Evolutionary conservation across 352 stramenopile species (phyloP).

Genomic region (Phytophthora citricola): DNA sequence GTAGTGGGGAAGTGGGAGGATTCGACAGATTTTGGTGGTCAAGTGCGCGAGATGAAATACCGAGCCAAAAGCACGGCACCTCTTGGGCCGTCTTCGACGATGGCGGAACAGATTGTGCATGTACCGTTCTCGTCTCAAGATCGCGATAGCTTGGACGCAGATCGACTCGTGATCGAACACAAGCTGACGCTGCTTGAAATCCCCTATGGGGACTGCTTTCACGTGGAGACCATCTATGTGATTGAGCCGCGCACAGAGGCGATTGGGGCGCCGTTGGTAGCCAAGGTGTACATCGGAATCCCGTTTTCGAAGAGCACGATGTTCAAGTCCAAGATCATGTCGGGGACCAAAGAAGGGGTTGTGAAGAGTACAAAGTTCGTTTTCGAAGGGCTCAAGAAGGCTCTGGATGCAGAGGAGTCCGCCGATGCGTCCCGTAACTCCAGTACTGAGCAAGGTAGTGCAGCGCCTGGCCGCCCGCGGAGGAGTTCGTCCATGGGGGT

Average conservation of each 20-base stretch:
- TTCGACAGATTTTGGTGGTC: conserved; percentile 61
- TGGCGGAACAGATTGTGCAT: conserved; percentile 62
- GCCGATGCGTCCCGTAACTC: conserved; percentile 5
- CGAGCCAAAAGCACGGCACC: conserved; percentile 75
- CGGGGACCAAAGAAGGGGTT: conserved; percentile 67
- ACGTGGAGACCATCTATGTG: conserved; percentile 71
- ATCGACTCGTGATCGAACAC: conserved; percentile 63
- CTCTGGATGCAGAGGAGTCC: conserved; percentile 38
- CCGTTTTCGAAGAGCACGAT: conserved; percentile 87
- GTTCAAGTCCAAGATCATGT: conserved; percentile 89
- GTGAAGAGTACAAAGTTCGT: conserved; percentile 64
- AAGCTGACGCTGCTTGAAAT: conserved; percentile 80
- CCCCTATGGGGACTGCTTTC: conserved; percentile 84
- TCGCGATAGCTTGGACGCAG: conserved; percentile 40
- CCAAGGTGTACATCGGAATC: conserved; percentile 69
- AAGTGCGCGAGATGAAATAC: conserved; percentile 77
- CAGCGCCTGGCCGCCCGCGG: conserved; percentile 7
- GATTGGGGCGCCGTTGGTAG: conserved; percentile 41
- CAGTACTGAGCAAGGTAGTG: conserved; percentile 8
- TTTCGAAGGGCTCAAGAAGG: conserved; percentile 63
- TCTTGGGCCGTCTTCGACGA: conserved; percentile 70
- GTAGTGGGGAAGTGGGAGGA: conserved; percentile 65
- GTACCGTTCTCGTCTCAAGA: conserved; percentile 53
- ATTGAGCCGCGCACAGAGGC: conserved; percentile 50
- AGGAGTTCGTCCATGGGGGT: conserved; percentile 25